Conservation (phyloP, 176 grass and related monocot genomes). For the Sorghum bicolor region Sorghum_bicolor_NCBIv3 NC_012873.2:51688501-51689000, state of each 20-base stretch:
- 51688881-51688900: constrained; percentile 81
- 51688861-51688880: constrained; percentile 82
- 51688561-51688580: not conserved
- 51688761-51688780: not conserved
- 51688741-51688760: constrained; percentile 90
- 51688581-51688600: not conserved
- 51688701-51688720: constrained; percentile 59
- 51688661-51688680: not conserved
- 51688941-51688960: constrained; percentile 69
- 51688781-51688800: not conserved
- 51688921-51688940: constrained; percentile 75
- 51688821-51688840: not conserved
- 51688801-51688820: not conserved
- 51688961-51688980: constrained; percentile 77
- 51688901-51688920: constrained; percentile 74
- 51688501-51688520: not conserved
- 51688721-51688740: constrained; percentile 76
- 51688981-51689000: constrained; percentile 83
- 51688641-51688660: not conserved
- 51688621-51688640: not conserved
- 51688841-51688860: not conserved
- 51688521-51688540: not conserved
- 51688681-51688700: not conserved
- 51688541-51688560: not conserved
- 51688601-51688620: not conserved